Base-by-base conservation (phyloP, 225 moss, liverwort and hornwort genomes). In the Straminergon stramineum region DNA sequence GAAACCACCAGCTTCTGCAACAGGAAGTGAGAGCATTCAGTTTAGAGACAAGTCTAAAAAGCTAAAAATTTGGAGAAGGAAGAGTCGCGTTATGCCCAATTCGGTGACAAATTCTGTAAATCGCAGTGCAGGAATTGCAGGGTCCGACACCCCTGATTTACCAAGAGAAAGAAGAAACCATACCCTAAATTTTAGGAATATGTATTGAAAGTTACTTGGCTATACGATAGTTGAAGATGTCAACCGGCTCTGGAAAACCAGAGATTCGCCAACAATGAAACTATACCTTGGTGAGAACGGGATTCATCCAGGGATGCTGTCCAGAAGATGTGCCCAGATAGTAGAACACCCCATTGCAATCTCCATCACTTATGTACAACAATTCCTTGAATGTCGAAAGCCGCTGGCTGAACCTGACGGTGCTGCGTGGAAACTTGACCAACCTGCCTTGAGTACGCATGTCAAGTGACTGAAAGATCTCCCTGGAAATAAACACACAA, bases 291-390 rank as follows among this genome's bases (percentile, higher is more conserved):
- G 95, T 96, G 65, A 99, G 90, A 79, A 95, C 99, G 48, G 99
- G 99, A 93, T 99, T 99, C 97, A 99, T 97, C 99, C 99, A 99
- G 57, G 95, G 95, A 91, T 99, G 99, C 75, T 90, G 90, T 84
- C 99, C 99, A 92, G 85, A 97, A 27, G 96, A 95, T 78, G 99
- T 99, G 84, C 99, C 99, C 70, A 96, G 93, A 91, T 99, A 95
- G 90, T 97, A 94, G 85, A 96, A 97, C 66, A 97, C 97, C 84
- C 99, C 99, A 90, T 99, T 99, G 90, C 95, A 95, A 86, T 99
- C 99, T 85, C 99, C 99, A 89, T 97, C 96, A 85, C 96, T 92
- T 43, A 99, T 96, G 82, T 97, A 97, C 60, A 97, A 88, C 52
- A 99, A 88, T 89, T 99, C 99, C 91, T 97, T 97, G 88, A 95